These are phyloP conservation scores for Salix viminalis DNA, from an alignment of 345 rosid genomes.

Conservation along the genomic window DNA sequence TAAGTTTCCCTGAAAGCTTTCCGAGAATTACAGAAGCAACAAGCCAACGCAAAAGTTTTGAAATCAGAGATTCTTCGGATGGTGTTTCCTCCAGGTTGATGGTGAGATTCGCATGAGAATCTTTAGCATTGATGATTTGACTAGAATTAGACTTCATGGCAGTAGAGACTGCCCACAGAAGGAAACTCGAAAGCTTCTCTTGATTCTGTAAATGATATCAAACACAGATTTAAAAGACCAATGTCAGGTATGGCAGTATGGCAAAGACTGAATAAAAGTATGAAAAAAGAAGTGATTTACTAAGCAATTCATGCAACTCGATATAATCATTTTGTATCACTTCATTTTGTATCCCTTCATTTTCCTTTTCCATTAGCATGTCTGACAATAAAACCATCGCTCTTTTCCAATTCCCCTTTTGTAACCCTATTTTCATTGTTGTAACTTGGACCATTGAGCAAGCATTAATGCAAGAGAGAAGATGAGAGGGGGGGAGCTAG, in stretches of 20 bases:
- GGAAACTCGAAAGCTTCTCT: conserved; percentile 58
- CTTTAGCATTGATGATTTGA: conserved; percentile 19
- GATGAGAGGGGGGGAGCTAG: not conserved
- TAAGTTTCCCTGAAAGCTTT: conserved; percentile 40
- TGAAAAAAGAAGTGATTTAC: too few relatives aligned
- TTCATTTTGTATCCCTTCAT: too few relatives aligned
- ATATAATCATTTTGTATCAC: too few relatives aligned
- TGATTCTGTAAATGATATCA: conserved; percentile 43
- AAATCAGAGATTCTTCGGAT: conserved; percentile 51
- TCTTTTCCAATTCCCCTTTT: not conserved
- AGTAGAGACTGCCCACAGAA: conserved; percentile 64
- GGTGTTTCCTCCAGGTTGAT: conserved; percentile 29
- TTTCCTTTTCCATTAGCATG: too few relatives aligned
- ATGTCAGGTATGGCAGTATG: too few relatives aligned
- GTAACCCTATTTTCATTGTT: not conserved
- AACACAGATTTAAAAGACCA: conserved; percentile 1
- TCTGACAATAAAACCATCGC: too few relatives aligned
- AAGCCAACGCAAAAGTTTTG: conserved; percentile 85
- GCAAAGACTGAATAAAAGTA: too few relatives aligned
- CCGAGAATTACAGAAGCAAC: conserved; percentile 65
- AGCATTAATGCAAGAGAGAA: not conserved
- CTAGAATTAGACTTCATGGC: conserved; percentile 51
- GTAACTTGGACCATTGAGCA: not conserved
- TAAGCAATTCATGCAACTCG: too few relatives aligned
- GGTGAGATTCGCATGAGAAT: conserved; percentile 18